phyloP scores from a whole-genome alignment of 1,284 basidiomycete species.

The Cutaneotrichosporon mucoides region DNA sequence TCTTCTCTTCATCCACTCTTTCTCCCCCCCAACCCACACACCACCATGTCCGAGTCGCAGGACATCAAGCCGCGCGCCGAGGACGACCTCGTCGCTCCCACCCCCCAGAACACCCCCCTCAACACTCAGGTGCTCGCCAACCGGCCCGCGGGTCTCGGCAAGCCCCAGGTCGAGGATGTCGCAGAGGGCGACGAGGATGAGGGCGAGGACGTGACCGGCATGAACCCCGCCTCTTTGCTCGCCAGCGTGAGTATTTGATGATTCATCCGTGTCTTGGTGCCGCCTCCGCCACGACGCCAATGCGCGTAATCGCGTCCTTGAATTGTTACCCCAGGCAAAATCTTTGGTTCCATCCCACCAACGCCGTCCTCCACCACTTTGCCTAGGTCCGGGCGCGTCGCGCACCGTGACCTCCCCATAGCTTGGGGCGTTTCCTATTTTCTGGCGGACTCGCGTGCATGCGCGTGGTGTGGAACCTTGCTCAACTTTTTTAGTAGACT shows the following conservation, averaged over 20 bases:
- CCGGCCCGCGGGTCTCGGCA: slow-evolving; percentile 58
- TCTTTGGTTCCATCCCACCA: not conserved
- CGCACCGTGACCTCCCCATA: not conserved
- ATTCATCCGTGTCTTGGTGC: no score
- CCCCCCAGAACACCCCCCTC: slow-evolving; percentile 76
- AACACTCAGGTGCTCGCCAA: slow-evolving; percentile 63
- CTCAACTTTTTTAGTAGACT: not conserved
- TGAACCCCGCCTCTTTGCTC: slow-evolving; percentile 47
- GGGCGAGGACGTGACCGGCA: slow-evolving; percentile 52
- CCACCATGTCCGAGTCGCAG: slow-evolving; percentile 42
- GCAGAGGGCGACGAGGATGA: slow-evolving; percentile 53
- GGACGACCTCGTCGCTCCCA: slow-evolving; percentile 57
- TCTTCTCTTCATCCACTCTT: not conserved
- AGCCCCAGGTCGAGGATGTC: slow-evolving; percentile 66
- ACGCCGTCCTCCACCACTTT: no score
- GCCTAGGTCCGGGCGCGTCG: not conserved
- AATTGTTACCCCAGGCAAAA: not conserved
- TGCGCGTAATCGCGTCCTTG: no score
- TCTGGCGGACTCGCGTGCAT: not conserved
- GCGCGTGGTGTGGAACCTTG: no score
- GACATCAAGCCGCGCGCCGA: slow-evolving; percentile 38
- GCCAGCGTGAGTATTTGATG: slow-evolving; percentile 41
- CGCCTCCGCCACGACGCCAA: no score
- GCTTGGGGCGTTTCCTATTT: not conserved
- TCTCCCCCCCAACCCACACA: not conserved